Percentiles rank a stretch among this genome's conserved stretches.
Evolutionary conservation across 1,139 yeast species (phyloP).

Genomic region (Pichia sp.): DNA sequence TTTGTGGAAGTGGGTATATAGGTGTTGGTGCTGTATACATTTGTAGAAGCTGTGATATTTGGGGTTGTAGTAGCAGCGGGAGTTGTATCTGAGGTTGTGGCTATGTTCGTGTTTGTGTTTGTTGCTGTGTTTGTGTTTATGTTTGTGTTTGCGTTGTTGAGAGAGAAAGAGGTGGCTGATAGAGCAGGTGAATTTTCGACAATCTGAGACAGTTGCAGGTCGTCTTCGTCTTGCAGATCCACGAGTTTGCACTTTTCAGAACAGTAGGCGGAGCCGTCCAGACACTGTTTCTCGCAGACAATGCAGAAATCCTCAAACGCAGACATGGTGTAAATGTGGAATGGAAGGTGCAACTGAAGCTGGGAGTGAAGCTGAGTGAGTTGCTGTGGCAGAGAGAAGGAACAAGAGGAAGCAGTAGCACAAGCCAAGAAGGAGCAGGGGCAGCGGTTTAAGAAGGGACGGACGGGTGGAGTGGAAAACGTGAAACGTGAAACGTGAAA

Average conservation of each 20-base stretch:
- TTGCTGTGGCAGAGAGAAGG: not conserved
- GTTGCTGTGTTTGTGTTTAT: no score
- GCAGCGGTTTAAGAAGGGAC: no score
- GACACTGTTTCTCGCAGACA: constrained; percentile 56
- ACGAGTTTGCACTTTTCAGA: constrained; percentile 46
- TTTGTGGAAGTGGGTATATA: constrained; percentile 7
- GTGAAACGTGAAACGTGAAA: no score
- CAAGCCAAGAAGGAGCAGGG: no score
- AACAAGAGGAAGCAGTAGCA: not conserved
- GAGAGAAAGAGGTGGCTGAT: constrained; percentile 16
- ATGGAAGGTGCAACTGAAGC: not conserved
- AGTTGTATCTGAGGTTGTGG: no score
- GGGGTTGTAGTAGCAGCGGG: not conserved
- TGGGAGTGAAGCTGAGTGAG: not conserved
- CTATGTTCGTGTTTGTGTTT: no score
- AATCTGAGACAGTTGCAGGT: not conserved
- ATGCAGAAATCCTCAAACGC: constrained; percentile 65
- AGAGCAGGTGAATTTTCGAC: constrained; percentile 20
- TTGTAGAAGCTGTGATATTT: not conserved
- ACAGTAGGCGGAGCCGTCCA: constrained; percentile 49
- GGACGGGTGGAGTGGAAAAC: no score
- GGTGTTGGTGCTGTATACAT: constrained; percentile 4
- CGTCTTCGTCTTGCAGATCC: constrained; percentile 29
- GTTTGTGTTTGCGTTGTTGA: no score
- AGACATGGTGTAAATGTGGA: constrained; percentile 27